Conservation (phyloP, 306 rosid species). For the Purshia tridentata region DNA sequence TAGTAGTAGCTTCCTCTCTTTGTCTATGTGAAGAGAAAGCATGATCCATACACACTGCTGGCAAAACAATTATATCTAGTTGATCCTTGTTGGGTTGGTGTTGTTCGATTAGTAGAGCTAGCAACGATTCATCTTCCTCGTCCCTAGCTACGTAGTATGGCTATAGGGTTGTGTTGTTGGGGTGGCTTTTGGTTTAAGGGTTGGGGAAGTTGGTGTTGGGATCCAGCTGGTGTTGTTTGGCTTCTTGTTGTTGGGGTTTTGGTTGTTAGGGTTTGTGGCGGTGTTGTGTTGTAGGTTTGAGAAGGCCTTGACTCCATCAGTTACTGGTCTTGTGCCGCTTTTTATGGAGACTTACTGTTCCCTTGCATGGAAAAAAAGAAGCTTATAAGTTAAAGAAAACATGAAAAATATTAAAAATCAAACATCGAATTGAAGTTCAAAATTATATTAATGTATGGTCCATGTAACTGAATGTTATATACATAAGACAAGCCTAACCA, state of each 20-base stretch:
- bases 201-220: not conserved
- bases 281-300: not conserved
- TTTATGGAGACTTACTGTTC: constrained; percentile 18
- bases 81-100: not conserved
- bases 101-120: constrained; percentile 20
- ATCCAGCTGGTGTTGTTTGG: too few species aligned
- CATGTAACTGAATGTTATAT: not conserved
- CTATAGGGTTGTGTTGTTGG: too few species aligned
- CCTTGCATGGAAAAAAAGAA: not conserved
- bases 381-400: too few species aligned
- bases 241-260: not conserved
- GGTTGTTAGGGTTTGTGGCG: not conserved
- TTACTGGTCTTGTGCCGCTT: not conserved
- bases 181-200: not conserved
- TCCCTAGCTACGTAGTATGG: not conserved
- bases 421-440: not conserved
- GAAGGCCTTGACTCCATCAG: not conserved
- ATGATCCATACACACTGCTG: too few species aligned
- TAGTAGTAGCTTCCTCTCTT: too few species aligned
- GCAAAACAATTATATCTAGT: too few species aligned
- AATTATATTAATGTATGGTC: not conserved
- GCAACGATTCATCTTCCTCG: constrained; percentile 2
- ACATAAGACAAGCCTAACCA: not conserved
- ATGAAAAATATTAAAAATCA: too few species aligned
- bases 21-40: too few species aligned